These are phyloP conservation scores for Amylocystis lapponica DNA, from an alignment of 768 basidiomycete species.

Conservation along the genomic window DNA sequence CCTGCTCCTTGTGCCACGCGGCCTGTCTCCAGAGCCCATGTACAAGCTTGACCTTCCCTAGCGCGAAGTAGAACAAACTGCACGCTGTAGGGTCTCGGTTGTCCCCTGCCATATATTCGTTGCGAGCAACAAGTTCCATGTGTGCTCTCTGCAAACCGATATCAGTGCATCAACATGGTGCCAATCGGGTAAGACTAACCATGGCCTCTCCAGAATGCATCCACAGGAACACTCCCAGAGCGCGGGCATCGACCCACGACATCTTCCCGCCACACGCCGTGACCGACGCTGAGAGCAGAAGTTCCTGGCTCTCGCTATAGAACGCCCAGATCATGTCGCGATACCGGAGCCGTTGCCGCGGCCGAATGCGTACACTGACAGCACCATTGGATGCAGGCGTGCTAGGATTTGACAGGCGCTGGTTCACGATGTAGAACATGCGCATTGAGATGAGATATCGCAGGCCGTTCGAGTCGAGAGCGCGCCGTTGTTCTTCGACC, in stretches of 20 bases:
- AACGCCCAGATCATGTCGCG: constrained; percentile 97
- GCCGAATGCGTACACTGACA: constrained; percentile 42
- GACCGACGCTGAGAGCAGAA: constrained; percentile 67
- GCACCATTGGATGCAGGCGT: constrained; percentile 40
- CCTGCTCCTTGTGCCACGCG: constrained; percentile 87
- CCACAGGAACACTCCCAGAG: constrained; percentile 87
- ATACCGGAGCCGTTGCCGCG: constrained; percentile 76
- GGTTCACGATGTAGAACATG: constrained; percentile 82
- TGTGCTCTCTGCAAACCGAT: constrained; percentile 56
- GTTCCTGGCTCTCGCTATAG: constrained; percentile 89
- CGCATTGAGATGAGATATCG: constrained; percentile 92
- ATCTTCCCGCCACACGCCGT: constrained; percentile 79
- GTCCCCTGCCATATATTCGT: constrained; percentile 87
- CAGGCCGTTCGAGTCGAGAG: constrained; percentile 87
- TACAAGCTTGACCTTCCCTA: constrained; percentile 88
- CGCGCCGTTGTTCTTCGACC: constrained; percentile 77
- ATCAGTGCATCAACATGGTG: background rate
- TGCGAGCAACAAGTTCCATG: constrained; percentile 84
- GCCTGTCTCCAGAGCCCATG: constrained; percentile 96
- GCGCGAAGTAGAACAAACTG: constrained; percentile 90
- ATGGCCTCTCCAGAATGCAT: constrained; percentile 69
- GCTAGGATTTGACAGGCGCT: constrained; percentile 46
- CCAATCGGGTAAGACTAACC: constrained; percentile 43
- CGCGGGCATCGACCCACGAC: constrained; percentile 84
- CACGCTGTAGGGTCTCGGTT: constrained; percentile 84